Evolutionary conservation across 805 yeast genomes (phyloP), one percentile per base, ranked within the genome.

Genomic region (Novakomyces olei): DNA sequence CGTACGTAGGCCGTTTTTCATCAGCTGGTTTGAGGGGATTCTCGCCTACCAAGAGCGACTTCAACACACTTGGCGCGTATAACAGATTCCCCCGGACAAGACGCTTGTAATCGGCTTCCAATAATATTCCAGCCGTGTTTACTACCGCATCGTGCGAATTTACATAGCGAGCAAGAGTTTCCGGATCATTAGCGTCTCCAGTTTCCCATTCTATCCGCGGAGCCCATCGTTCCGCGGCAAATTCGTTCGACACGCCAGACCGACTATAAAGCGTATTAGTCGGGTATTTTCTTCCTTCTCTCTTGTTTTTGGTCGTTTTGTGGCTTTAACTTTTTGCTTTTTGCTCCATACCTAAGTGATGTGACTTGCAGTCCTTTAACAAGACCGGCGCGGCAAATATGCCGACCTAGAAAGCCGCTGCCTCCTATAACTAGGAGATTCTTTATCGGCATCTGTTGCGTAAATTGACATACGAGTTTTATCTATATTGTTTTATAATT

Each of bases 101-200:
- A 8, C 23, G n/a, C 27, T 30, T 30, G 25, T 30, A 30, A 15
- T 30, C 23, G 18, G n/a, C 15, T 30, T 30, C 33, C 27, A 30
- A 19, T 19, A 30, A 23, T 12, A 30, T 30, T 10, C 33, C 33
- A 8, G 24, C 27, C 5, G 27, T 22, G 10, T 30, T 22, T 10
- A 30, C 28, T n/a, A 30, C 30, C 6, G 28, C 30, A 12, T 19
- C 16, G 18, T 26, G 15, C 20, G 12, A 19, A 2, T 14, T 15
- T 12, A 23, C 19, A 14, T 19, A 7, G 8, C 27, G 27, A 14
- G 14, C 15, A 15, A 22, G 19, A 10, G 33, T 14, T 7, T 20
- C 10, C 4, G 33, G 30, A 6, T 30, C 33, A 9, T 15, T 22
- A 6, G 12, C 33, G 23, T 30, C 33, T 10, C n/a, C 15, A 5